Conservation (phyloP, 495 filamentous ascomycete genomes). For the Penicillium manginii region DNA sequence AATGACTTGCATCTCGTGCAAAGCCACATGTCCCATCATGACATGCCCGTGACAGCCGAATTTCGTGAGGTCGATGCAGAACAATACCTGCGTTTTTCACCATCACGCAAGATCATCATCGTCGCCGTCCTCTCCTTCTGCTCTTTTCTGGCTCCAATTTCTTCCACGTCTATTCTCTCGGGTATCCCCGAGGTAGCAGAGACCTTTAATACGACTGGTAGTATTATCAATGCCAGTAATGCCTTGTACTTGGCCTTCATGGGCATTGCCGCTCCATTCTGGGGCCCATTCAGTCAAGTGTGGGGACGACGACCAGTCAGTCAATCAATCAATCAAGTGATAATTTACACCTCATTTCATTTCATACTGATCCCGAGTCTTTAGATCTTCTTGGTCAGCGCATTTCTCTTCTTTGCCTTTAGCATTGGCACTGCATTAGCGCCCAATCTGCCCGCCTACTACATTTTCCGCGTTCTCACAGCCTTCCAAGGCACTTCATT, state of each 20-base stretch:
- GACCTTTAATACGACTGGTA: constrained; percentile 63
- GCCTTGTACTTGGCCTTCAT: constrained; percentile 71
- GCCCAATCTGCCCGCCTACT: constrained; percentile 68
- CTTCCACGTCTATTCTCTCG: constrained; percentile 69
- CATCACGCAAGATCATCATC: constrained; percentile 60
- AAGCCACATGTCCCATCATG: constrained; percentile 40
- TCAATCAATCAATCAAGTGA: not conserved
- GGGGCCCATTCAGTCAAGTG: constrained; percentile 70
- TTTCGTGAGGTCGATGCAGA: constrained; percentile 45
- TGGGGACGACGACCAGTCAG: constrained; percentile 65
- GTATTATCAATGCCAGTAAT: constrained; percentile 70
- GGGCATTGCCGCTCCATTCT: constrained; percentile 68
- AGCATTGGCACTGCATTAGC: constrained; percentile 69
- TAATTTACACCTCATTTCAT: not conserved
- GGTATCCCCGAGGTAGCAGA: constrained; percentile 69
- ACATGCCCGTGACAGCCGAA: constrained; percentile 33
- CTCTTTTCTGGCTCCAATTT: constrained; percentile 69
- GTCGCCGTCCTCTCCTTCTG: constrained; percentile 67
- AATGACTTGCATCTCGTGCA: constrained; percentile 25
- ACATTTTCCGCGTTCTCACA: constrained; percentile 69
- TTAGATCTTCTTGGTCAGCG: constrained; percentile 59
- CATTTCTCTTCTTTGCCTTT: constrained; percentile 63
- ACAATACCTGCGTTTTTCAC: constrained; percentile 57
- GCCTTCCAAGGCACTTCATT: constrained; percentile 75
- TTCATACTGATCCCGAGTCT: constrained; percentile 13